These are phyloP conservation scores for Gentiana dahurica DNA, from an alignment of 257 asterid species.

Conservation along the genomic window DNA sequence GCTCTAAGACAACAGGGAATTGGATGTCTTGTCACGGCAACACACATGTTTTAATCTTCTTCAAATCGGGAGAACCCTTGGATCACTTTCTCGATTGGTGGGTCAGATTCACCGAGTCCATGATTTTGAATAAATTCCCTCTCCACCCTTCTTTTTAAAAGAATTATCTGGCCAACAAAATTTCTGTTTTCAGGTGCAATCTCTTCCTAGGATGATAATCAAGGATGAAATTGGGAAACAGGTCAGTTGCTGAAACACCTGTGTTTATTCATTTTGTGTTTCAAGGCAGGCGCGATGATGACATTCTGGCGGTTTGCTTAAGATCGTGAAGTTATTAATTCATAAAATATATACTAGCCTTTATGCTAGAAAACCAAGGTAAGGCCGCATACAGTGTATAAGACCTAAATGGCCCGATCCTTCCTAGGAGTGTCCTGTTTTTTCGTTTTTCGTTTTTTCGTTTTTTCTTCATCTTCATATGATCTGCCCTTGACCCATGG, in stretches of 20 bases:
- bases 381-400: no score
- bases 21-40: conserved; percentile 80
- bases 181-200: conserved; percentile 64
- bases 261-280: not conserved
- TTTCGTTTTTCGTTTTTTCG: no score
- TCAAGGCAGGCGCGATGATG: not conserved
- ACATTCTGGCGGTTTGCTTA: conserved; percentile 1
- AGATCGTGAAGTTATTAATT: not conserved
- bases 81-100: conserved; percentile 93
- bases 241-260: conserved; percentile 25
- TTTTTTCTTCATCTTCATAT: no score
- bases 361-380: no score
- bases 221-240: conserved; percentile 91
- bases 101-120: conserved; percentile 10
- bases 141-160: conserved; percentile 6
- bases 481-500: no score
- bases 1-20: conserved; percentile 48
- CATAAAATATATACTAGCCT: not conserved
- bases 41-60: conserved; percentile 90
- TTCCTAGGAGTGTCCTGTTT: no score
- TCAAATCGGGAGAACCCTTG: conserved; percentile 85
- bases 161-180: conserved; percentile 5
- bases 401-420: no score
- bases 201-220: conserved; percentile 96
- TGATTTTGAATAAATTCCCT: conserved; percentile 1